Evolutionary conservation across 2,329 filamentous ascomycete species (phyloP), one percentile per base, ranked within the genome.

Genomic region (Aspergillus sp.): DNA sequence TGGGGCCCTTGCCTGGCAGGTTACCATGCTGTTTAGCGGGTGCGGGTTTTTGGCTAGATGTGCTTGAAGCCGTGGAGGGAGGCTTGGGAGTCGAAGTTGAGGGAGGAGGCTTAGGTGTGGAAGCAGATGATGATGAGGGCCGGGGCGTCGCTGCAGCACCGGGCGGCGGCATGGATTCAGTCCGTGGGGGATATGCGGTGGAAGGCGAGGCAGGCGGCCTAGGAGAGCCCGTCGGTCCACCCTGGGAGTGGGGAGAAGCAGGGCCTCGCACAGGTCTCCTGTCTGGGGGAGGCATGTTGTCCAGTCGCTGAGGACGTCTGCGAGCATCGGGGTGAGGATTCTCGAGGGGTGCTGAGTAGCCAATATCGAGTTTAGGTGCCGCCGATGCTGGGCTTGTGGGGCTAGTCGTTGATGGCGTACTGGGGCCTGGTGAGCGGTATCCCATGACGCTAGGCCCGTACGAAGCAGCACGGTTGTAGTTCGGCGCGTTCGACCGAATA

Each of bases 1-100:
- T 91, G 1, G 95, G 94, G 10, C 94, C 95, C 72, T 92, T 91
- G 53, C 83, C 84, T 32, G 85, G 81, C 49, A 79, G 74, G 63
- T 76, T 78, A 44, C 64, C 57, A 61, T 64, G 42, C 60, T 60
- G 42, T 59, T 71, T 70, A 13, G 73, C 75, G 62, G 66, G 58
- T 38, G 70, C 66, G 36, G 76, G 71, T 41, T 71, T 73, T 55
- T 78, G 80, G 71, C 15, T 77, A 65, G 64, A 78, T 74, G 54
- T 44, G 32, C 48, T 51, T 15, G 62, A 57, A 50, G 65, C 56
- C 27, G 70, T 42, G 23, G 65, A 65, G 2, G 68, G 65, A 8
- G 75, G 72, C 53, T 73, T 72, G 27, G 80, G 73, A 15, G 80
- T 78, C 3, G 80, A 73, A 57, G 80, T 59, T 8, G 66, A 50